Percentiles rank a stretch among this genome's conserved stretches.
phyloP scores from a whole-genome alignment of 352 stramenopile species.

The Blastocystis sp. region DNA sequence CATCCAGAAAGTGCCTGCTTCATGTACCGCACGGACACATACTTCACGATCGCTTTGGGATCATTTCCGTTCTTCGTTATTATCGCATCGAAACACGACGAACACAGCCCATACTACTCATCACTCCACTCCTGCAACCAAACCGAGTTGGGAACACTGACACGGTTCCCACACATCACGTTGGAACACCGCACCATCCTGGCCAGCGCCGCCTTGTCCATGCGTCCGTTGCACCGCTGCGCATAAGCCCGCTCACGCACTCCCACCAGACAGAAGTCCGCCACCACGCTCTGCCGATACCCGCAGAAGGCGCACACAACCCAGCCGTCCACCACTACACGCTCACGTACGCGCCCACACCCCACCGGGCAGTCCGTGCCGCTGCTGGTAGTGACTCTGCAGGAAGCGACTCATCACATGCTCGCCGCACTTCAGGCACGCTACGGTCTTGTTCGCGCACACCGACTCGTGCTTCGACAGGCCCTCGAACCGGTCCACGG shows the following conservation, averaged over 20 bases:
- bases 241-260: not conserved
- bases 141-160: not conserved
- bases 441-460: constrained; percentile 12
- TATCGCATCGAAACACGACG: not conserved
- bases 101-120: constrained; percentile 9
- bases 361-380: not conserved
- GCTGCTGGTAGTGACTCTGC: not conserved
- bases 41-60: constrained; percentile 9
- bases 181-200: not conserved
- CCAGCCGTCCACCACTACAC: constrained; percentile 6
- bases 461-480: constrained; percentile 6
- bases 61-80: not conserved
- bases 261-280: constrained; percentile 18
- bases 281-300: not conserved
- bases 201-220: not conserved
- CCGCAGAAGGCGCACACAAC: not conserved
- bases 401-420: constrained; percentile 13
- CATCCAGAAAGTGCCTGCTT: not conserved
- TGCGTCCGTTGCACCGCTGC: not conserved
- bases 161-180: not conserved
- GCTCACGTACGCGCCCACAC: not conserved
- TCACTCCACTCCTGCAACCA: too few relatives aligned
- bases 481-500: constrained; percentile 22
- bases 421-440: not conserved
- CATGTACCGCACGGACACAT: not conserved